phyloP scores from a whole-genome alignment of 2,329 filamentous ascomycete genomes.

The Neonectria neomacrospora region DNA sequence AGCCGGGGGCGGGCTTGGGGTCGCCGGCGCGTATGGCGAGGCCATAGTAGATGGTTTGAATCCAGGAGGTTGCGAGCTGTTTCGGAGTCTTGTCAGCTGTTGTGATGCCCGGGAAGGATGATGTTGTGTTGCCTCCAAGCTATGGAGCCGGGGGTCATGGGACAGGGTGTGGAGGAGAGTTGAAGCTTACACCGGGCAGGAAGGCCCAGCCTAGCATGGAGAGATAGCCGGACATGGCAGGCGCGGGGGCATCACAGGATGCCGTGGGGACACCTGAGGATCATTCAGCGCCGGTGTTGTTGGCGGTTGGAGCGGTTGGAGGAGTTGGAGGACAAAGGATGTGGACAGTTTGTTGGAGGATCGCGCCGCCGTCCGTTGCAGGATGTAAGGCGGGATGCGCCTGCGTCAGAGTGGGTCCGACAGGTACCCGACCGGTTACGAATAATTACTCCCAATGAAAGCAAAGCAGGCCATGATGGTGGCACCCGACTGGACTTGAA shows the following conservation, averaged over 20 bases:
- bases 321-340: conserved; percentile 14
- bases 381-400: conserved; percentile 21
- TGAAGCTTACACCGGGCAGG: conserved; percentile 60
- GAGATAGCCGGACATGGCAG: conserved; percentile 62
- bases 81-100: conserved; percentile 31
- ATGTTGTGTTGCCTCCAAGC: neutral
- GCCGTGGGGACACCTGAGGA: conserved; percentile 1
- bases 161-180: conserved; percentile 6
- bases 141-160: neutral
- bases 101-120: neutral
- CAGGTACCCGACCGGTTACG: neutral
- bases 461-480: no score
- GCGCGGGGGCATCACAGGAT: conserved; percentile 34
- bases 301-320: conserved; percentile 12
- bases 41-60: conserved; percentile 86
- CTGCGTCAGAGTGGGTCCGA: conserved; percentile 45
- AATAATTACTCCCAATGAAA: neutral
- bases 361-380: conserved; percentile 16
- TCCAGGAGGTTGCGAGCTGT: conserved; percentile 80
- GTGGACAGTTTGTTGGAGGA: conserved; percentile 23
- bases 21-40: conserved; percentile 91
- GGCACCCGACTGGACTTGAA: neutral
- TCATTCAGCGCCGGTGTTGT: conserved; percentile 21
- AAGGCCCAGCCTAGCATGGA: conserved; percentile 68
- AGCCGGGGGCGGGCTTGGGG: conserved; percentile 77